phyloP scores from a whole-genome alignment of 768 basidiomycete genomes.

The Amanita thiersii region DNA sequence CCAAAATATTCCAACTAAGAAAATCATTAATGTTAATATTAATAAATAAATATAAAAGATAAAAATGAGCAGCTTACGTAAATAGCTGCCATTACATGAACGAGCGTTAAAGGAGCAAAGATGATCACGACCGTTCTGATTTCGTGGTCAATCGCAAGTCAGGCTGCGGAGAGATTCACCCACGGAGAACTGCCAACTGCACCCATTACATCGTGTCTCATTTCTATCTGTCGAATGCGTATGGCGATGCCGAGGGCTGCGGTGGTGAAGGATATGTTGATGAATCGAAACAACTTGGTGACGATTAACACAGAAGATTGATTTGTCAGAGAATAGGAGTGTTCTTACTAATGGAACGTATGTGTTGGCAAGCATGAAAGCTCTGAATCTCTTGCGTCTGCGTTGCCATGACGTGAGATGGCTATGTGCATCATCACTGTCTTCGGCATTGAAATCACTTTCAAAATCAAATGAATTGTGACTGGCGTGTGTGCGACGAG shows the following conservation, averaged over 20 bases:
- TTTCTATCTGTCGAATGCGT: conserved; percentile 57
- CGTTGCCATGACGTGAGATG: conserved; percentile 21
- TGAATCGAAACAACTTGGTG: conserved; percentile 68
- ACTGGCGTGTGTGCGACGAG: conserved; percentile 19
- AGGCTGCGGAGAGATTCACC: conserved; percentile 17
- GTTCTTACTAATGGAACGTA: conserved; percentile 69
- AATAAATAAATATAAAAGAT: conserved; percentile 9
- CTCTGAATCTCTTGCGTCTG: conserved; percentile 42
- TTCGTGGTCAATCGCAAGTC: conserved; percentile 1
- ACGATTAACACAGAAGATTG: conserved; percentile 11
- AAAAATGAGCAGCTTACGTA: too few relatives aligned
- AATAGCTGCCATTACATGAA: conserved; percentile 80
- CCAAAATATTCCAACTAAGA: conserved; percentile 87
- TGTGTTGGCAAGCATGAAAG: conserved; percentile 64
- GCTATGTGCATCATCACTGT: conserved; percentile 17
- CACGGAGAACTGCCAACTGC: conserved; percentile 79
- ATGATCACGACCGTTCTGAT: conserved; percentile 74
- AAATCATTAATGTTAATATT: not conserved
- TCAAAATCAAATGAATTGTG: conserved; percentile 21
- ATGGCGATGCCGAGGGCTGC: conserved; percentile 76
- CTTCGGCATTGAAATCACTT: conserved; percentile 18
- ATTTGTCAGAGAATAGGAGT: conserved; percentile 1
- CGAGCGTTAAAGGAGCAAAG: conserved; percentile 73
- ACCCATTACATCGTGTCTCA: conserved; percentile 44
- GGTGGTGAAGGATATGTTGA: conserved; percentile 78